These are phyloP conservation scores for Aureobasidium namibiae DNA, from an alignment of 2,329 filamentous ascomycete species.

Conservation along the genomic window DNA sequence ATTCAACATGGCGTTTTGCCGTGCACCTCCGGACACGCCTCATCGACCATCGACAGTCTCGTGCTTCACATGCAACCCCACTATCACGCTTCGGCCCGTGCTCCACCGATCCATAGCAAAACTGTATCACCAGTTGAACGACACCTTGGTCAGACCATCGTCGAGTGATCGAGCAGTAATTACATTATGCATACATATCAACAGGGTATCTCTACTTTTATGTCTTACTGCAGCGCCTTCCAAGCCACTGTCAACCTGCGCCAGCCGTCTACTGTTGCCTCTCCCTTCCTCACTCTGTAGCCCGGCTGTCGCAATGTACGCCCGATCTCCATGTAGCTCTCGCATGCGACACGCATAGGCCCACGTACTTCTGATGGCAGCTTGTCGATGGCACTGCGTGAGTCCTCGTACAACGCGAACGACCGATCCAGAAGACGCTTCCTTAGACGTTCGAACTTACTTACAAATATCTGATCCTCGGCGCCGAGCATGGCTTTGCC, in stretches of 20 bases:
- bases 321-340: slow-evolving; percentile 71
- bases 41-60: background rate
- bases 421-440: slow-evolving; percentile 50
- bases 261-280: slow-evolving; percentile 39
- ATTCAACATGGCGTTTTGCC: background rate
- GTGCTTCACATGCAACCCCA: background rate
- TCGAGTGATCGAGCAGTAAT: background rate
- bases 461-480: slow-evolving; percentile 34
- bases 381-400: slow-evolving; percentile 49
- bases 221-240: slow-evolving; percentile 31
- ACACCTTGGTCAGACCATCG: background rate
- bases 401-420: slow-evolving; percentile 51
- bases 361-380: slow-evolving; percentile 54
- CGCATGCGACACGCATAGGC: slow-evolving; percentile 60
- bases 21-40: background rate
- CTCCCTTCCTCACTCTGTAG: slow-evolving; percentile 35
- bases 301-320: slow-evolving; percentile 46
- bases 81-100: background rate
- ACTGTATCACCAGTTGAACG: background rate
- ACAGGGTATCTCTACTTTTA: slow-evolving; percentile 5
- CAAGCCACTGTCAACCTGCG: slow-evolving; percentile 51
- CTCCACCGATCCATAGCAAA: background rate
- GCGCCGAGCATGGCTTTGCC: slow-evolving; percentile 12
- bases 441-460: slow-evolving; percentile 44
- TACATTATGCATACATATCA: slow-evolving; percentile 4